Evolutionary conservation across 2,329 filamentous ascomycete genomes (phyloP), one percentile per base, ranked within the genome.

Genomic region (Chaetomiaceae sp.): DNA sequence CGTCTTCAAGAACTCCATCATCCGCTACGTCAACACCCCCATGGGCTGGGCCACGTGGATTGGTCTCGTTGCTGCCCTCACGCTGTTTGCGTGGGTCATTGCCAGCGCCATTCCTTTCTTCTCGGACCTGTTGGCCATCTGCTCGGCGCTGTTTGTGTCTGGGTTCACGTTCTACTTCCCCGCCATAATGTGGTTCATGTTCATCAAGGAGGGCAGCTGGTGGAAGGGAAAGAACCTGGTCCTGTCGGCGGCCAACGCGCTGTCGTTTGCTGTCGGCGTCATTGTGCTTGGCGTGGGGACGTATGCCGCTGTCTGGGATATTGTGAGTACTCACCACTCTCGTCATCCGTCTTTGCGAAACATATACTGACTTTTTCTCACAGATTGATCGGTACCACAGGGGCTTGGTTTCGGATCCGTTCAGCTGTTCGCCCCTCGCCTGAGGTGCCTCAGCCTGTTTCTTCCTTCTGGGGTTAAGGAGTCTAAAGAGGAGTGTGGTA

Each of bases 31-130:
- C 68, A 78, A 77, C 68, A 77, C 75, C 6, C 65, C 66, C 43
- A 73, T 66, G 68, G 75, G 75, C 2, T 78, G 75, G 75, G 61
- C 66, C 22, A 72, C 69, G 3, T 69, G 87, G 87, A 64, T 84
- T 14, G 71, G 54, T 3, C 80, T 90, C 11, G 78, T 83, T 25
- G 68, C 76, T 1, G 59, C 66, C 44, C 67, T 85, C 39, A 90
- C 86, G 72, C 47, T 85, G 11, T 49, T 87, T 12, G 83, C 83
- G 4, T 91, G 83, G 78, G 66, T 90, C 60, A 83, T 91, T 59
- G 86, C 87, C 14, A 82, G 87, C 64, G 80, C 84, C 0, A 85
- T 91, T 40, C 88, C 88, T 3, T 83, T 85, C 66, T 91, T 91
- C 72, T 81, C 80, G 57, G 76, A 85, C 46, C 72, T 91, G 40